Base-by-base conservation (phyloP, 768 basidiomycete genomes). In the Psilocybe cubensis region DNA sequence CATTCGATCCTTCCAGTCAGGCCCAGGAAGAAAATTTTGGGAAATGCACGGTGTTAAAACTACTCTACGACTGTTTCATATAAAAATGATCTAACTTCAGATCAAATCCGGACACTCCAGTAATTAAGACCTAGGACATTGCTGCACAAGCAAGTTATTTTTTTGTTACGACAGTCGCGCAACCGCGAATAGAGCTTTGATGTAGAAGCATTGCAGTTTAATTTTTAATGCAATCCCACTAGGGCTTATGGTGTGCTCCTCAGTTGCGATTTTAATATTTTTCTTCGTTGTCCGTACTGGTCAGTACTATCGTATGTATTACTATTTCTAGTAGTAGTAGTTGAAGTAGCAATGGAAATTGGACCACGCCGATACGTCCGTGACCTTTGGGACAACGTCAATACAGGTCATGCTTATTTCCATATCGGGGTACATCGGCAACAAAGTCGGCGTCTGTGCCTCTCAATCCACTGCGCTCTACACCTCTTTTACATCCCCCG, bases 391-490 rank as follows among this genome's bases (percentile, higher is more conserved):
- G n/a, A n/a, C n/a, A n/a, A n/a, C n/a, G n/a, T n/a, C n/a, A n/a
- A n/a, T n/a, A n/a, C 11, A 42, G 28, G 64, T 67, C 64, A 67
- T 64, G 60, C 56, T 52, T 46, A 56, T 67, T 74, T 61, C 72
- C 73, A 74, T 76, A 76, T 77, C 75, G 66, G 72, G 72, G 54
- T 61, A 68, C 62, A 75, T 75, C 72, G 69, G 61, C 59, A 47
- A 60, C 49, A 50, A 57, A 57, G 60, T 59, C 53, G 41, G 48
- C 42, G 51, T 3, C 38, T 40, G 31, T 56, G 54, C 63, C 56
- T 54, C 54, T 47, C 62, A 52, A 31, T 57, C 55, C 54, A 59
- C 56, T 52, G 53, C 43, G 23, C 51, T 46, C 46, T 35, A 50
- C 60, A 33, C 12, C 41, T 29, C 35, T 35, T 47, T 42, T 50